Evolutionary conservation across 2,329 filamentous ascomycete species (phyloP), one percentile per base, ranked within the genome.

Genomic region (Eurotiales sp.): DNA sequence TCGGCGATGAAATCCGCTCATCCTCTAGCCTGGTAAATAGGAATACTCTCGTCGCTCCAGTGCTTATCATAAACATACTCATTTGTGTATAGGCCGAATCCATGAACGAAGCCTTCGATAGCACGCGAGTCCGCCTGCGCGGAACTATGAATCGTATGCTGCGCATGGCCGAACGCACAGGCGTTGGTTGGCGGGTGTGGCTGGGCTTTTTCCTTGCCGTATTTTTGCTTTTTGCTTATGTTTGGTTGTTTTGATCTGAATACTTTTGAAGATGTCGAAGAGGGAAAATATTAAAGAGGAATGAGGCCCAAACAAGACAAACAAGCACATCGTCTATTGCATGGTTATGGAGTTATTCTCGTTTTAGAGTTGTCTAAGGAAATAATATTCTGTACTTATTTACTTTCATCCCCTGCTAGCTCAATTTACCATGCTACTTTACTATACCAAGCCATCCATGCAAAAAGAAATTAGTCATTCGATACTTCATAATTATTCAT

Each of bases 101-200:
- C 72, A 96, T 99, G 86, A 97, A 97, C 70, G 89, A 96, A 64
- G 82, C 84, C 4, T 99, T 97, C 66, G 92, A 97, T 67, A 84
- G 82, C 61, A 95, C 92, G 48, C 78, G 91, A 29, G 73, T 90
- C 47, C 82, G 88, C 57, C 76, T 99, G 56, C 82, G 85, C 40
- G 90, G 92, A 49, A 97, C 95, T 15, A 97, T 99, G 93, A 96
- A 90, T 67, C 80, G 91, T 53, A 99, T 99, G 93, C 73, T 97
- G 58, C 68, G 92, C 49, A 99, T 99, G 93, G 93, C 93, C 4
- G 83, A 97, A 74, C 80, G 84, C 62, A 95, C 91, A 2, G 93
- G 93, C n/a, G 86, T 99, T 8, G 86, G 90, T 63, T 99, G 93
- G 93, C 92, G 83, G 72, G 87, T 91, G 52, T 99, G 93, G 93